These are phyloP conservation scores for Xylariaceae sp. DNA, from an alignment of 2,329 filamentous ascomycete genomes.

Conservation along the genomic window DNA sequence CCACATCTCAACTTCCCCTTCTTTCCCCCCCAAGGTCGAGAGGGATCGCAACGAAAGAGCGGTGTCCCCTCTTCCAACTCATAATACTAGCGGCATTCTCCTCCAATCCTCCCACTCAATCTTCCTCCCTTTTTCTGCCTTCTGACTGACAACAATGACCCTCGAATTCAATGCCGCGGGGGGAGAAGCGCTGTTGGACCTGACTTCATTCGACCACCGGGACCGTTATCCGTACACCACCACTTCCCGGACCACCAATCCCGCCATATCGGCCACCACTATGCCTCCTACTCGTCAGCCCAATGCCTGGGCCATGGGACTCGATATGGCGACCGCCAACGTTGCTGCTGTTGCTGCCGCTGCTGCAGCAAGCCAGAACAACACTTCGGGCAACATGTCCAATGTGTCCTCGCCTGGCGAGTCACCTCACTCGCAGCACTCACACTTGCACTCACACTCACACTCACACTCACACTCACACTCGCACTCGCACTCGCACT, in stretches of 20 bases:
- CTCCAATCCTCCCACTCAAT: constrained; percentile 46
- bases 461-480: constrained; percentile 55
- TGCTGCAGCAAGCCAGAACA: constrained; percentile 46
- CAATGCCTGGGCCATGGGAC: constrained; percentile 57
- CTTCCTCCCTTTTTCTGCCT: constrained; percentile 42
- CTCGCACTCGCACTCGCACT: constrained; percentile 48
- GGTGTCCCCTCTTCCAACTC: constrained; percentile 51
- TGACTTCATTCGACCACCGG: constrained; percentile 64
- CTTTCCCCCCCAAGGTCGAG: constrained; percentile 34
- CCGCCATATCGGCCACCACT: constrained; percentile 47
- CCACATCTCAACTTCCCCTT: constrained; percentile 37
- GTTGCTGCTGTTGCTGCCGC: constrained; percentile 45
- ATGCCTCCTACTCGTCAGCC: constrained; percentile 51
- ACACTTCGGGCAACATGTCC: constrained; percentile 46
- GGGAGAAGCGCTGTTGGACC: constrained; percentile 67
- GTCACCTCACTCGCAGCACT: constrained; percentile 48
- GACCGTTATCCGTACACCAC: constrained; percentile 62
- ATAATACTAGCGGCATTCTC: constrained; percentile 56
- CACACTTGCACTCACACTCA: constrained; percentile 44
- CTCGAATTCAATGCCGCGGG: constrained; percentile 65
- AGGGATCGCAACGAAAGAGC: constrained; percentile 49
- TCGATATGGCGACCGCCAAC: constrained; percentile 54
- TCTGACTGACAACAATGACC: constrained; percentile 54
- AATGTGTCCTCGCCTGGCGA: constrained; percentile 60
- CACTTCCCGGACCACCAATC: constrained; percentile 48